Conservation (phyloP, 2,329 filamentous ascomycete species). For the Cladobotryum mycophilum region DNA sequence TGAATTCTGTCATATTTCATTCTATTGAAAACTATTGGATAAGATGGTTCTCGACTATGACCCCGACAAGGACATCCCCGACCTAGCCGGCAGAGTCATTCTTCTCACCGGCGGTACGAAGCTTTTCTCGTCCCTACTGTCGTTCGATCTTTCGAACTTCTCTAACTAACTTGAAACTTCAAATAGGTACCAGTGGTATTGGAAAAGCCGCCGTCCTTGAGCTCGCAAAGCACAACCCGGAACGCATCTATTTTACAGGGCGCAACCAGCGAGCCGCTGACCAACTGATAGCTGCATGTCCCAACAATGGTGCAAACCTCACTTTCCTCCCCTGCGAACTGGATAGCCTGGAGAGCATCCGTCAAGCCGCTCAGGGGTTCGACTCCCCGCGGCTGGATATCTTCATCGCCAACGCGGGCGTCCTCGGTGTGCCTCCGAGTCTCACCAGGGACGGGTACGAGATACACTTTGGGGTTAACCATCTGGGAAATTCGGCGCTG, state of each 20-base stretch:
- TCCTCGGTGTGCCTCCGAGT: slow-evolving; percentile 31
- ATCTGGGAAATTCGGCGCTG: slow-evolving; percentile 42
- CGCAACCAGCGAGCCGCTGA: slow-evolving; percentile 28
- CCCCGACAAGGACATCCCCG: slow-evolving; percentile 37
- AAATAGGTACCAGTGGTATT: slow-evolving; percentile 44
- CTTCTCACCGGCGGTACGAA: slow-evolving; percentile 65
- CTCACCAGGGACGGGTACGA: slow-evolving; percentile 42
- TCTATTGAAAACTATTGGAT: neutral
- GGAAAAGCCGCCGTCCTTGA: slow-evolving; percentile 46
- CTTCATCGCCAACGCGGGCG: slow-evolving; percentile 41
- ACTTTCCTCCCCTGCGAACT: slow-evolving; percentile 26
- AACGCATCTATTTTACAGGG: slow-evolving; percentile 21
- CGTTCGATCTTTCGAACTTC: neutral
- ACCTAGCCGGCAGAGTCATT: slow-evolving; percentile 69
- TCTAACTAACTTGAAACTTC: slow-evolving; percentile 26
- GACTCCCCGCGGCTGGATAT: slow-evolving; percentile 34
- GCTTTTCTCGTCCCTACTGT: too few relatives aligned
- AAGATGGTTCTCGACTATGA: slow-evolving; percentile 6
- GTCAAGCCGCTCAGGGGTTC: slow-evolving; percentile 33
- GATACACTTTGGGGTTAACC: slow-evolving; percentile 43
- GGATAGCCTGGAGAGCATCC: slow-evolving; percentile 21
- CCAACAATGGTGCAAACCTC: slow-evolving; percentile 40
- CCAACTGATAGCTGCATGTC: slow-evolving; percentile 19
- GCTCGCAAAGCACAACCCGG: slow-evolving; percentile 15
- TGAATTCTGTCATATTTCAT: neutral